phyloP scores from a whole-genome alignment of 1,139 yeast species.

The Groenewaldozyma auringiensis region DNA sequence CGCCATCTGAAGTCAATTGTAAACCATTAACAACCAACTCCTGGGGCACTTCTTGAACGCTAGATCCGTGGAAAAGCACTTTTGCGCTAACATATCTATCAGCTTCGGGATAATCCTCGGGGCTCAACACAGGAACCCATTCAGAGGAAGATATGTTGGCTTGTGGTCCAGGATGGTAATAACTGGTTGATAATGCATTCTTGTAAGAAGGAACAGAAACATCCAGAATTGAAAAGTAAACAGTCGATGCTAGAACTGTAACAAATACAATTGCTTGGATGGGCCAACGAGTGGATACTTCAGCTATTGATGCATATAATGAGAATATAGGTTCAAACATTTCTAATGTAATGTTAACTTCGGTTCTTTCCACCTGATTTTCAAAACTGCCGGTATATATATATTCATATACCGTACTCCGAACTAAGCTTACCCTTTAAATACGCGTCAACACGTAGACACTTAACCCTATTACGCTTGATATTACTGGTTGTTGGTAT shows the following conservation, averaged over 20 bases:
- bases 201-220: slow-evolving; percentile 50
- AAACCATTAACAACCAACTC: neutral
- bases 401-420: slow-evolving; percentile 1
- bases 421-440: slow-evolving; percentile 1
- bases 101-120: slow-evolving; percentile 33
- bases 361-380: no score
- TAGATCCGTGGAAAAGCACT: slow-evolving; percentile 20
- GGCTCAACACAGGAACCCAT: slow-evolving; percentile 26
- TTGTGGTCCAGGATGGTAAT: slow-evolving; percentile 18
- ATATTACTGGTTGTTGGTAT: no score
- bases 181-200: slow-evolving; percentile 19
- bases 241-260: slow-evolving; percentile 68
- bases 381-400: neutral
- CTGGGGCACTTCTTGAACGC: slow-evolving; percentile 1
- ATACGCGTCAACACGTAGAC: no score
- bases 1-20: neutral
- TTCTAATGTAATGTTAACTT: neutral
- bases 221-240: slow-evolving; percentile 76
- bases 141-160: slow-evolving; percentile 11
- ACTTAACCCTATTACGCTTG: no score
- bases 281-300: slow-evolving; percentile 71
- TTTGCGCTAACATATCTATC: slow-evolving; percentile 33
- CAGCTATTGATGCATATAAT: slow-evolving; percentile 39
- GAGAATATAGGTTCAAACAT: slow-evolving; percentile 11
- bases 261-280: slow-evolving; percentile 77